Percentiles rank a stretch among this genome's conserved stretches.
Evolutionary conservation across 75 land plant species (phyloP).

Genomic region (Gnetum montanum): DNA sequence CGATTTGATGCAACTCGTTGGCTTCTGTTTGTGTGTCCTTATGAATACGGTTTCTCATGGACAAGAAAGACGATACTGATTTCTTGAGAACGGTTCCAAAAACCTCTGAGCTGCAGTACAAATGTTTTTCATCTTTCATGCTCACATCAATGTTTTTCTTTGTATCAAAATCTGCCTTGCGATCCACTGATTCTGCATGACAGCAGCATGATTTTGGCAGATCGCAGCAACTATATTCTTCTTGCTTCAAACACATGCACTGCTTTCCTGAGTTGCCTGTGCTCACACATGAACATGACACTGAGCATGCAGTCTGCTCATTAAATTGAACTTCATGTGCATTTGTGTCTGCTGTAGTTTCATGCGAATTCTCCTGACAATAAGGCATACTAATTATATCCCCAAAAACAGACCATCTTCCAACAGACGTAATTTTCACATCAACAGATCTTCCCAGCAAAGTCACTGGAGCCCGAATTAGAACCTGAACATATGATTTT

Average conservation of each 20-base stretch:
- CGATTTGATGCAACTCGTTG: not conserved
- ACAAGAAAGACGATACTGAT: constrained; percentile 5
- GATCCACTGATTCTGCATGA: not conserved
- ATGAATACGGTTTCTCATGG: constrained; percentile 11
- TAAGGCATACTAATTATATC: constrained; percentile 38
- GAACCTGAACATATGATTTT: constrained; percentile 88
- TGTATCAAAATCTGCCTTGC: not conserved
- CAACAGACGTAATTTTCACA: constrained; percentile 71
- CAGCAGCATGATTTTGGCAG: not conserved
- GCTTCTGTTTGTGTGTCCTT: not conserved
- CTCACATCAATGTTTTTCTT: not conserved
- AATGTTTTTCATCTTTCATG: constrained; percentile 7
- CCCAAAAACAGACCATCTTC: constrained; percentile 96
- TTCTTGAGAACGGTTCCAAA: constrained; percentile 1
- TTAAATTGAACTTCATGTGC: not conserved
- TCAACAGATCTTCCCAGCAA: constrained; percentile 59
- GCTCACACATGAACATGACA: constrained; percentile 18
- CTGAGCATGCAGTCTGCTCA: constrained; percentile 23
- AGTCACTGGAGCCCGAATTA: constrained; percentile 46
- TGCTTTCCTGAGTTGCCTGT: constrained; percentile 5
- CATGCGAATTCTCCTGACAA: not conserved
- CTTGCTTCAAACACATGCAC: too few species aligned
- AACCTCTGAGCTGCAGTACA: constrained; percentile 1
- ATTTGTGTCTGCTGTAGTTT: constrained; percentile 1
- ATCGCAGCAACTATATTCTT: too few species aligned